Base-by-base conservation (phyloP, 495 filamentous ascomycete genomes). In the Penicillium roqueforti region DNA sequence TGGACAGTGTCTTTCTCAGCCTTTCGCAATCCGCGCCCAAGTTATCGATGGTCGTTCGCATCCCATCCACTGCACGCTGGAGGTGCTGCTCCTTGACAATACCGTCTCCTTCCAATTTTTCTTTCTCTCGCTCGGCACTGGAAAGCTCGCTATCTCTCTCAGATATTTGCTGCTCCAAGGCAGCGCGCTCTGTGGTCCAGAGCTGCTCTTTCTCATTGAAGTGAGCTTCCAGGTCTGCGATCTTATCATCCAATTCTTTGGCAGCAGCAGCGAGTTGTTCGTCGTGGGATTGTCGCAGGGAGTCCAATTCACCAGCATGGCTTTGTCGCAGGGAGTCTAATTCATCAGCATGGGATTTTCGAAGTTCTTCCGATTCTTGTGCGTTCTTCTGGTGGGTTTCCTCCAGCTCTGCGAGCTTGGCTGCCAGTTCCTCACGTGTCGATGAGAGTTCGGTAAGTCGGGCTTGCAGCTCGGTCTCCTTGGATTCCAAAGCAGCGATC, bases 21-120 rank as follows among this genome's bases (percentile, higher is more conserved):
- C 76, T 79, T 37, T 72, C 76, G 56, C 82, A 82, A 55, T 86
- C 83, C 10, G 68, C 66, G 34, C 76, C 77, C 47, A 85, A 57
- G 56, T 74, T 75, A 38, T 72, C 73, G 14, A 80, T 80, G 14
- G 80, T 78, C 31, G 62, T 68, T 49, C 73, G 74, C 62, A 84
- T 79, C 39, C 76, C 71, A 20, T 74, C 69, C 34, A 80, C 71
- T 16, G 73, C 70, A 31, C 66, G 67, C 41, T 78, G 75, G 23
- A 82, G 68, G 53, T 74, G 77, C 37, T 71, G 65, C 53, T 82
- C 79, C 53, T 83, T 81, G 37, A 68, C 51, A 19, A 77, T 58
- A 56, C 71, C 72, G 41, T 75, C 76, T 28, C 66, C 68, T 51
- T 78, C 71, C 47, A 82, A 55, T 40, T 53, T 66, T 49, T 79